These are phyloP conservation scores for Mercurialis annua DNA, from an alignment of 345 rosid genomes.

Conservation along the genomic window DNA sequence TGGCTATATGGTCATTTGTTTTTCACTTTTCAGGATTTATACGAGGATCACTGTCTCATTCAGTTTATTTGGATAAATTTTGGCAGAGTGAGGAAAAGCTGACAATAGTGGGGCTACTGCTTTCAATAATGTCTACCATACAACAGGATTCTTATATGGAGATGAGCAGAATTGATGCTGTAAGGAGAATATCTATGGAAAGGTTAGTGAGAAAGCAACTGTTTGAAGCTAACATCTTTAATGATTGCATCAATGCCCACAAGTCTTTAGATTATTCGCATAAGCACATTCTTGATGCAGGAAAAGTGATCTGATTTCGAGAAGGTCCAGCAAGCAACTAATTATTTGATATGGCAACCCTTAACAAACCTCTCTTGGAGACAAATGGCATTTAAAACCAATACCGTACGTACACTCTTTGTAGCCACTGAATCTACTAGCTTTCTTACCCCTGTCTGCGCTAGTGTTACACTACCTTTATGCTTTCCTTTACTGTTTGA, in stretches of 20 bases:
- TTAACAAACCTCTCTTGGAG: slow-evolving; percentile 7
- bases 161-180: slow-evolving; percentile 47
- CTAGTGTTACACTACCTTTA: background rate
- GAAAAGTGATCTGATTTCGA: slow-evolving; percentile 7
- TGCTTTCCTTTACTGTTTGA: background rate
- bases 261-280: slow-evolving; percentile 29
- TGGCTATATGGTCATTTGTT: slow-evolving; percentile 6
- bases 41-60: slow-evolving; percentile 24
- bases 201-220: slow-evolving; percentile 37
- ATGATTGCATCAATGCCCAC: slow-evolving; percentile 46
- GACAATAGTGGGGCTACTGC: slow-evolving; percentile 22
- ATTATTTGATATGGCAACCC: slow-evolving; percentile 23
- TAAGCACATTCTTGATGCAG: slow-evolving; percentile 22
- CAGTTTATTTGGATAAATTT: slow-evolving; percentile 25
- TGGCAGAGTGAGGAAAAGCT: slow-evolving; percentile 14
- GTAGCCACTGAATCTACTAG: slow-evolving; percentile 4
- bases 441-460: background rate
- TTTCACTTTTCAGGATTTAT: slow-evolving; percentile 18
- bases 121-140: slow-evolving; percentile 19
- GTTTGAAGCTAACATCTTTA: slow-evolving; percentile 31
- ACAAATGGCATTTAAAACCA: background rate
- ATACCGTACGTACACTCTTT: slow-evolving; percentile 4
- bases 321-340: slow-evolving; percentile 16
- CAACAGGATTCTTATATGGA: slow-evolving; percentile 28
- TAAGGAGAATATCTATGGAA: slow-evolving; percentile 33